Percentiles rank a stretch among this genome's conserved stretches.
Evolutionary conservation across 208 protist genomes (phyloP).

Genomic region (Ichthyophonus hoferi): DNA sequence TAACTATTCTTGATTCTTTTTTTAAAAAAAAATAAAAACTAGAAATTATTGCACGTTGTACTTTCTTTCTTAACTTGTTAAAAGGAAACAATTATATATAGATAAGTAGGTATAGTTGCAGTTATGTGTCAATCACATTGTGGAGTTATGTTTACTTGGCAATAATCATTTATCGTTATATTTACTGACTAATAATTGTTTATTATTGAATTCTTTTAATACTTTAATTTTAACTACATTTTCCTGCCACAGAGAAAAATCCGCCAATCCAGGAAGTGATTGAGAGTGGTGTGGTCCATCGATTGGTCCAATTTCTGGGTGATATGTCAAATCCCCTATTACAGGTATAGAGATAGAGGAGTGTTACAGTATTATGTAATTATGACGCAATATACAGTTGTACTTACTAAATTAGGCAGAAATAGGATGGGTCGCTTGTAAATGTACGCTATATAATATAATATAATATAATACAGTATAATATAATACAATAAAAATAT

Average conservation of each 20-base stretch:
- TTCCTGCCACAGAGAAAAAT: neutral
- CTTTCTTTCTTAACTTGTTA: neutral
- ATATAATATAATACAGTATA: neutral
- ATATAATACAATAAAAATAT: no score
- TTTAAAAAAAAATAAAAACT: neutral
- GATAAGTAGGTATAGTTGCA: neutral
- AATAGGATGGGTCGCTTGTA: neutral
- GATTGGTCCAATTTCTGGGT: constrained; percentile 80
- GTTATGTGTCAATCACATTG: neutral
- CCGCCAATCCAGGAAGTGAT: constrained; percentile 91
- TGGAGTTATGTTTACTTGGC: neutral
- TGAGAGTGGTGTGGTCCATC: constrained; percentile 80
- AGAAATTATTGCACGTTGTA: neutral
- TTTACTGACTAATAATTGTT: neutral
- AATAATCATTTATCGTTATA: neutral
- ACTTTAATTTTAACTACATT: neutral
- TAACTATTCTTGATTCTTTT: no score
- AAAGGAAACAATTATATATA: neutral
- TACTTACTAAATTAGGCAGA: neutral
- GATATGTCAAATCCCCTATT: neutral
- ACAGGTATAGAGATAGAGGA: neutral
- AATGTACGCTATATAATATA: neutral
- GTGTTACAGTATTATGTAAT: neutral
- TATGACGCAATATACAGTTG: neutral
- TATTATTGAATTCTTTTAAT: neutral